These are phyloP conservation scores for Strobilomyces confusus DNA, from an alignment of 768 basidiomycete species.

Conservation along the genomic window DNA sequence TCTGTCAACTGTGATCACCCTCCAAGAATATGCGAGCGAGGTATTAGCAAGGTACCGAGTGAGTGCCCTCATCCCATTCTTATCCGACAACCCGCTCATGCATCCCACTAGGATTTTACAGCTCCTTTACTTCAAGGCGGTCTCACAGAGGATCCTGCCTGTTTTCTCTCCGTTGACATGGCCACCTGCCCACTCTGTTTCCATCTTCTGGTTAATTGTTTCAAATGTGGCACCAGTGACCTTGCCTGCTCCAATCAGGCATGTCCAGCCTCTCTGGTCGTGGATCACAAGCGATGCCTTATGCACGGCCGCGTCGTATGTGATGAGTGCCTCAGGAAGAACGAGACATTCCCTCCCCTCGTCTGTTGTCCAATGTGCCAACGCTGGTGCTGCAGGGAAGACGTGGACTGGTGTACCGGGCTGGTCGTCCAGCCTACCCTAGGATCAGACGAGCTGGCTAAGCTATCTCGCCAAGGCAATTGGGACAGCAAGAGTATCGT, in stretches of 20 bases:
- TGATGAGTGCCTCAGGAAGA: conserved; percentile 1
- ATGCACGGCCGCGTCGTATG: conserved; percentile 5
- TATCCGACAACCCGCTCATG: not conserved
- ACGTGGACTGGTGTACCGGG: conserved; percentile 17
- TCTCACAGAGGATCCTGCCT: not conserved
- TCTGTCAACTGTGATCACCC: not conserved
- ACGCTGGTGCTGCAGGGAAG: conserved; percentile 11
- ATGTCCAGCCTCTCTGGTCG: not conserved
- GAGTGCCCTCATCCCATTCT: not conserved
- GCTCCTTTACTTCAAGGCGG: conserved; percentile 1
- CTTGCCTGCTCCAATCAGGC: not conserved
- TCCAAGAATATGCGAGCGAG: not conserved
- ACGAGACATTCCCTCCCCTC: conserved; percentile 1
- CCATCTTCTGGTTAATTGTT: not conserved
- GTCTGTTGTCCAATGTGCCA: conserved; percentile 5
- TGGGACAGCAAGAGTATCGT: no score
- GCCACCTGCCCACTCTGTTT: conserved; percentile 14
- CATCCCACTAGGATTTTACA: conserved; percentile 7
- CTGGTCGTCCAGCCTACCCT: conserved; percentile 2
- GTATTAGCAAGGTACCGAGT: conserved; percentile 1
- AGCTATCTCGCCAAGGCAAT: not conserved
- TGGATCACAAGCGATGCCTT: conserved; percentile 2
- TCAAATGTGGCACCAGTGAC: conserved; percentile 7
- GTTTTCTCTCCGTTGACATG: conserved; percentile 8
- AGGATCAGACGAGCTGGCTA: conserved; percentile 2